phyloP scores from a whole-genome alignment of 768 basidiomycete species.

The Russula ochroleuca region DNA sequence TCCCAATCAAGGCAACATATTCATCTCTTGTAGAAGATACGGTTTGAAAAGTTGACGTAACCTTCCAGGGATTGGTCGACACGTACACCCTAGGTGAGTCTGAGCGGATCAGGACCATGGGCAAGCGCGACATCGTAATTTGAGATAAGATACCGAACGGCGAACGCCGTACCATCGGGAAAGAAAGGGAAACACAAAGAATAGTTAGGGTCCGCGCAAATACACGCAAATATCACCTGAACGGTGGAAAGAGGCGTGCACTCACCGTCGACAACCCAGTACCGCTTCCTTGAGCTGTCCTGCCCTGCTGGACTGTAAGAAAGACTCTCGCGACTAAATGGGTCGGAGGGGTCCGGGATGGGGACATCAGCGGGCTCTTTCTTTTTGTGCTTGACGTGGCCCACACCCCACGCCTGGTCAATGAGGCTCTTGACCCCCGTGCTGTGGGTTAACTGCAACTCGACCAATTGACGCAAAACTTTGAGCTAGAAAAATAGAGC shows the following conservation, averaged over 20 bases:
- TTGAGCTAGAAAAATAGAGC: slow-evolving; percentile 52
- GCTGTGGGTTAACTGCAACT: slow-evolving; percentile 72
- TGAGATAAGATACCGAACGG: slow-evolving; percentile 31
- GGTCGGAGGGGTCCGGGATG: slow-evolving; percentile 51
- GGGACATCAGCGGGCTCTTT: slow-evolving; percentile 54
- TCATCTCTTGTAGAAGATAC: slow-evolving; percentile 70
- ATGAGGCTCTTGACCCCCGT: slow-evolving; percentile 64
- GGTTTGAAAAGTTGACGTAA: slow-evolving; percentile 68
- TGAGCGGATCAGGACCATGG: slow-evolving; percentile 33
- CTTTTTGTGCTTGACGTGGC: slow-evolving; percentile 82
- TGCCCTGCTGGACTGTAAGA: slow-evolving; percentile 71
- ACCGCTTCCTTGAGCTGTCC: slow-evolving; percentile 70
- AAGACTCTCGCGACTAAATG: slow-evolving; percentile 61
- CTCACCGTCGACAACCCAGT: slow-evolving; percentile 88
- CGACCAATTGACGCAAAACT: slow-evolving; percentile 79
- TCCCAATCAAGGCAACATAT: slow-evolving; percentile 60
- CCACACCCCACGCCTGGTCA: slow-evolving; percentile 84
- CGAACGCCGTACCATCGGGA: slow-evolving; percentile 44
- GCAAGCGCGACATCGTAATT: slow-evolving; percentile 28
- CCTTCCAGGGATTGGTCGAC: slow-evolving; percentile 90
- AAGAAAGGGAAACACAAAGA: slow-evolving; percentile 37
- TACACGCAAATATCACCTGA: slow-evolving; percentile 59
- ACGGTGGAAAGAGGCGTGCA: slow-evolving; percentile 41
- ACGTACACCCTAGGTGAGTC: slow-evolving; percentile 82
- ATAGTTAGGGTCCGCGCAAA: slow-evolving; percentile 46